These are phyloP conservation scores for Hepatocystis sp. DNA, from an alignment of 169 alveolate species.

Conservation along the genomic window DNA sequence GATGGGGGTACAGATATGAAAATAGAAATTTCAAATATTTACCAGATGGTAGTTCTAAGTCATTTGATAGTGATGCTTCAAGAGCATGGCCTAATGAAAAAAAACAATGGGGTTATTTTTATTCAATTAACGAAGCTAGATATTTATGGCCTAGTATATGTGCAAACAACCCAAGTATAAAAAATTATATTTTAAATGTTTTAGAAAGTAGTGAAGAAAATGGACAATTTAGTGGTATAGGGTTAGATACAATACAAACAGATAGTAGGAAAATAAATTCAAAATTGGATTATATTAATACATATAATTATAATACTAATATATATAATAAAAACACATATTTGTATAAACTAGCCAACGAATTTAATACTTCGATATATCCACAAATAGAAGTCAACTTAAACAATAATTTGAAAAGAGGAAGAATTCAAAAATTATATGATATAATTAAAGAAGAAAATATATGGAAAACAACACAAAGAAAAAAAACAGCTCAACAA, in stretches of 20 bases:
- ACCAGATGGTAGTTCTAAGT: constrained; percentile 79
- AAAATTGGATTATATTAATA: too few relatives aligned
- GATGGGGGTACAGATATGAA: constrained; percentile 85
- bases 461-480: constrained; percentile 80
- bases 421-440: constrained; percentile 76
- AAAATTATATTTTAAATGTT: constrained; percentile 80
- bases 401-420: constrained; percentile 42
- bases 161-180: constrained; percentile 78
- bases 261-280: constrained; percentile 43
- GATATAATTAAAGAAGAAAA: constrained; percentile 76
- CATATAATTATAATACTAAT: constrained; percentile 5
- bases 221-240: constrained; percentile 81
- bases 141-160: constrained; percentile 81
- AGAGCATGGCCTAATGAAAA: constrained; percentile 81
- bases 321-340: constrained; percentile 21
- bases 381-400: constrained; percentile 32
- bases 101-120: constrained; percentile 73
- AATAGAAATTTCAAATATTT: constrained; percentile 71
- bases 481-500: constrained; percentile 75
- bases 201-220: constrained; percentile 78
- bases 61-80: constrained; percentile 76
- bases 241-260: constrained; percentile 72
- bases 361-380: constrained; percentile 46
- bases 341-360: constrained; percentile 54
- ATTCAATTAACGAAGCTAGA: constrained; percentile 79